phyloP scores from a whole-genome alignment of 768 basidiomycete genomes.

The Psilocybe sp. region DNA sequence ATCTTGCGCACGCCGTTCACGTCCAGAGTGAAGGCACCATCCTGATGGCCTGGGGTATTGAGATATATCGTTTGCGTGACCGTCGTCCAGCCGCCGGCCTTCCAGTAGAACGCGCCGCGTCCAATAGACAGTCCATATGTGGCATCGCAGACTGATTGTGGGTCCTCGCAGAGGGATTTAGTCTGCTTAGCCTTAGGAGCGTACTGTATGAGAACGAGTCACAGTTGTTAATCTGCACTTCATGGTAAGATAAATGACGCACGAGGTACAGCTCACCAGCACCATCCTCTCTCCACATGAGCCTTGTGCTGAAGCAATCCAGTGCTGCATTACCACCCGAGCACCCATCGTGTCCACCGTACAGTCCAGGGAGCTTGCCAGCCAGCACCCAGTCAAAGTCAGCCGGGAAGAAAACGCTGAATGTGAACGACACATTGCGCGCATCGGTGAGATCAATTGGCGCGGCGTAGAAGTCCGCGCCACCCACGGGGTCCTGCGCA shows the following conservation, averaged over 20 bases:
- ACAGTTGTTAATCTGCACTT: neutral
- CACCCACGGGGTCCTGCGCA: conserved; percentile 57
- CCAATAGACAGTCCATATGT: conserved; percentile 75
- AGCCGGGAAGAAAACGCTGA: conserved; percentile 74
- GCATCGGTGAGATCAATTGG: conserved; percentile 45
- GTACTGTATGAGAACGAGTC: conserved; percentile 55
- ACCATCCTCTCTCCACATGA: conserved; percentile 79
- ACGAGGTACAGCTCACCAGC: conserved; percentile 77
- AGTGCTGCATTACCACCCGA: conserved; percentile 73
- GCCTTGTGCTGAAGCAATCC: conserved; percentile 77
- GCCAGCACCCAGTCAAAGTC: conserved; percentile 78
- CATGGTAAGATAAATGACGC: conserved; percentile 22
- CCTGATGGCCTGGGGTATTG: conserved; percentile 70
- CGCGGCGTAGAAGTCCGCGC: conserved; percentile 63
- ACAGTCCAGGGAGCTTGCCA: conserved; percentile 84
- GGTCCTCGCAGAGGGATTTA: conserved; percentile 51
- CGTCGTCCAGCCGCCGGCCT: conserved; percentile 65
- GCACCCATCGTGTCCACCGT: conserved; percentile 64
- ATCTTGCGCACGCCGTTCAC: conserved; percentile 62
- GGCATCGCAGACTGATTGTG: conserved; percentile 58
- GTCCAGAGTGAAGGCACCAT: conserved; percentile 63
- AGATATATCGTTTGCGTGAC: conserved; percentile 66
- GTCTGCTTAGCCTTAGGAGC: conserved; percentile 74
- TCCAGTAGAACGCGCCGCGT: conserved; percentile 66
- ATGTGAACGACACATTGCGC: conserved; percentile 54